These are phyloP conservation scores for Gaeumannomyces sp. DNA, from an alignment of 2,329 filamentous ascomycete species.

Conservation along the genomic window DNA sequence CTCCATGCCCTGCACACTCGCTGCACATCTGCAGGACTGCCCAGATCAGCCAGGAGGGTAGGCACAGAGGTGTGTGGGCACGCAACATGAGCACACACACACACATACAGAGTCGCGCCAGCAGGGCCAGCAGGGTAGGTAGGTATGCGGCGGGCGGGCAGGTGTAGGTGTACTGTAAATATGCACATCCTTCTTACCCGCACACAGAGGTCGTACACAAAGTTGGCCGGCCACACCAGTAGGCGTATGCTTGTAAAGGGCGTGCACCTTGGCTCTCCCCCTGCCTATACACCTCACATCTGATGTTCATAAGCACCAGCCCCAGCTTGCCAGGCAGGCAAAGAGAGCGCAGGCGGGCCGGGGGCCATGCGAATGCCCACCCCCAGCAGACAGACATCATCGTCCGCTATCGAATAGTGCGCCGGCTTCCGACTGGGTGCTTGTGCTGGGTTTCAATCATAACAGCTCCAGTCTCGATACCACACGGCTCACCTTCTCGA, in stretches of 20 bases:
- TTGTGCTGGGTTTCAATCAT: slow-evolving; percentile 10
- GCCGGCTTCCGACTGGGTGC: slow-evolving; percentile 8
- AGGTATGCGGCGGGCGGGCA: neutral
- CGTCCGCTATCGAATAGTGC: slow-evolving; percentile 2
- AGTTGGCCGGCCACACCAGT: neutral
- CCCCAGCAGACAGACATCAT: slow-evolving; percentile 7
- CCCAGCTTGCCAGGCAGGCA: neutral
- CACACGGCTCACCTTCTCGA: slow-evolving; percentile 7
- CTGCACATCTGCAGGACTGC: neutral
- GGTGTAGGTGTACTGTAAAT: neutral
- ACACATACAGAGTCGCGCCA: slow-evolving; percentile 8
- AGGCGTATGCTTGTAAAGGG: neutral
- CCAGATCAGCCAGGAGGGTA: neutral
- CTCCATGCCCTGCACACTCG: neutral
- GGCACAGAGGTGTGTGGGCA: neutral
- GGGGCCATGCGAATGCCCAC: neutral
- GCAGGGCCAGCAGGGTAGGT: neutral
- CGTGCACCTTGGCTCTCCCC: neutral
- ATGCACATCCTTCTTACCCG: neutral
- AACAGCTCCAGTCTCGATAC: slow-evolving; percentile 10
- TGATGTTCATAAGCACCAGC: neutral
- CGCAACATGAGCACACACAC: slow-evolving; percentile 6
- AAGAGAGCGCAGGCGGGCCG: too few relatives aligned
- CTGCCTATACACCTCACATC: neutral
- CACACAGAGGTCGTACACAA: neutral